phyloP scores from a whole-genome alignment of 257 asterid species.

The Sherardia arvensis region DNA sequence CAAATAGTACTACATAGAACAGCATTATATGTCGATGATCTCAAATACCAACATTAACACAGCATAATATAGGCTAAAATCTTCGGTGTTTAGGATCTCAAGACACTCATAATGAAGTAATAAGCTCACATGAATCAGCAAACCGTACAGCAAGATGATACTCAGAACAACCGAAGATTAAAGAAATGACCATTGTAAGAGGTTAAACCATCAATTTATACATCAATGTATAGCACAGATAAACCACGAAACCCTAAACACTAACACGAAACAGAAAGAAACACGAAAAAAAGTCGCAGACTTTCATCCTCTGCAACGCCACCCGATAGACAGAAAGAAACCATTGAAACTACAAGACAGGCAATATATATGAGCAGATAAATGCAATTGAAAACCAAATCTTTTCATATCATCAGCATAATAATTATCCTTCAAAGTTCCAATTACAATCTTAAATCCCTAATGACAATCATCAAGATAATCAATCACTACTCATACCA shows the following conservation, averaged over 20 bases:
- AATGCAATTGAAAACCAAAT: background rate
- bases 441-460: background rate
- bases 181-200: background rate
- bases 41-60: no score
- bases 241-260: no score
- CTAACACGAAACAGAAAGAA: no score
- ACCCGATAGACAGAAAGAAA: no score
- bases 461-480: background rate
- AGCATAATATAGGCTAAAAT: no score
- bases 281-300: background rate
- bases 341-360: no score
- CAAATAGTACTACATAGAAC: no score
- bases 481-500: background rate
- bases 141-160: background rate
- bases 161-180: background rate
- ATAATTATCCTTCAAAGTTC: background rate
- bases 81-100: no score
- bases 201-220: background rate
- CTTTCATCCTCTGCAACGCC: background rate
- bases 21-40: no score
- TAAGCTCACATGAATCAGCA: background rate
- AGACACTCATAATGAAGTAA: background rate
- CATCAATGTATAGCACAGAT: no score
- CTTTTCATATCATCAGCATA: background rate
- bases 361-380: background rate